Evolutionary conservation across 371 early-diverging fungal species (phyloP), one percentile per base, ranked within the genome.

Genomic region (Mortierella sp.): DNA sequence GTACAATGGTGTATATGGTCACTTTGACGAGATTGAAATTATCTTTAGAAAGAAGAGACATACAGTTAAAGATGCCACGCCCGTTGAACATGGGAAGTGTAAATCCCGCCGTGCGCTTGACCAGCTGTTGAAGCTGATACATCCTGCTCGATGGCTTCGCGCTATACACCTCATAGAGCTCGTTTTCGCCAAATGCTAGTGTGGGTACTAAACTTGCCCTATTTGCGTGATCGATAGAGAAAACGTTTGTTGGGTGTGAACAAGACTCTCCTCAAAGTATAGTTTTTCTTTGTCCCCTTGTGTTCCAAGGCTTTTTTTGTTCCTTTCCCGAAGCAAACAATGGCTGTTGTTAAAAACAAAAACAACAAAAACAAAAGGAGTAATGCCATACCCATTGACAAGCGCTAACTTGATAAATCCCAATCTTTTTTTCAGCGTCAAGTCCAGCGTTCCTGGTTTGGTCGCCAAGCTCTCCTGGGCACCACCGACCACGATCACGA

Each of bases 331-430:
- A 54, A 27, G 23, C 41, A 56, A n/a, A n/a, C n/a, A n/a, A n/a
- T n/a, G n/a, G n/a, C n/a, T n/a, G n/a, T n/a, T n/a, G n/a, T n/a
- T n/a, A 28, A 44, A 34, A 19, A 49, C 32, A 48, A 58, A 23
- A 27, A 39, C 49, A 43, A 14, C 5, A 15, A 50, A 19, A 43
- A 39, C 42, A 6, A 49, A 4, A 37, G 19, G 21, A 17, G 42
- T 15, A 17, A 46, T 7, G 39, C 15, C 76, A 50, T 83, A 81
- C 80, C 90, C 90, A 27, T 88, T 88, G 57, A 84, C 81, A 34
- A 95, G 87, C 7, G 95, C 95, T 53, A 93, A 71, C n/a, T 91
- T 88, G 70, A 94, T 87, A 62, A 95, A 94, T 6, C 95, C 95
- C 30, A 89, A 73, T 28, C 95, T 83, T 49, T 87, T 90, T 53